Conservation (phyloP, 2,329 filamentous ascomycete genomes). For the Neonectria coccinea region DNA sequence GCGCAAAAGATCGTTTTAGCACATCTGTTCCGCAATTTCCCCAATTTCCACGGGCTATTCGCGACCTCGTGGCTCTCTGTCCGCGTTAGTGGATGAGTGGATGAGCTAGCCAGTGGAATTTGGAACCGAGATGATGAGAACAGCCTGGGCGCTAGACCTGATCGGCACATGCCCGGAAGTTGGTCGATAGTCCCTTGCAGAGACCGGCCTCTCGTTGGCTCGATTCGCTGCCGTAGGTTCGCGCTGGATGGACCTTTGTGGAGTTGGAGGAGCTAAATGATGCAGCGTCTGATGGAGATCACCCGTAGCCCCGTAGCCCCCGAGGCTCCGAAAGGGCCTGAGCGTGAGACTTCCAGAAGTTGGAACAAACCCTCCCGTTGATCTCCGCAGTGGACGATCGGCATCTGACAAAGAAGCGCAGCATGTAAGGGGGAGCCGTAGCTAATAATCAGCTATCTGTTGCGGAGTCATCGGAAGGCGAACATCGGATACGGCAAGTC, state of each 20-base stretch:
- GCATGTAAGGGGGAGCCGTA: neutral
- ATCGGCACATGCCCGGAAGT: neutral
- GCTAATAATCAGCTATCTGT: neutral
- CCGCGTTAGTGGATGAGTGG: neutral
- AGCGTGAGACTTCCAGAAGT: slow-evolving; percentile 13
- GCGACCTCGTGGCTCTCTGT: neutral
- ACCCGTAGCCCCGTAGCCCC: slow-evolving; percentile 4
- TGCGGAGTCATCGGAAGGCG: neutral
- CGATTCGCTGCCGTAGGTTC: slow-evolving; percentile 3
- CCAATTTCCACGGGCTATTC: neutral
- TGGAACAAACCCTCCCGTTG: neutral
- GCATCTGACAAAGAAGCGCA: neutral
- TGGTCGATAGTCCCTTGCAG: neutral
- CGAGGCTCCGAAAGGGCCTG: slow-evolving; percentile 3
- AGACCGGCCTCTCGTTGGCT: neutral
- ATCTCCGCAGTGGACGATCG: neutral
- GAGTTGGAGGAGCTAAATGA: neutral
- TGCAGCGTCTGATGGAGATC: neutral
- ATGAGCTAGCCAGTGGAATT: neutral
- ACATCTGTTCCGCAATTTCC: neutral
- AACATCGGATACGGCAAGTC: neutral
- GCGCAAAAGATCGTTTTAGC: neutral
- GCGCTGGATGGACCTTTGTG: slow-evolving; percentile 10
- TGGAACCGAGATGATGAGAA: neutral
- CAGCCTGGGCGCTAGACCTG: neutral